Evolutionary conservation across 768 basidiomycete species (phyloP), one percentile per base, ranked within the genome.

Genomic region (Tulasnella sp.): DNA sequence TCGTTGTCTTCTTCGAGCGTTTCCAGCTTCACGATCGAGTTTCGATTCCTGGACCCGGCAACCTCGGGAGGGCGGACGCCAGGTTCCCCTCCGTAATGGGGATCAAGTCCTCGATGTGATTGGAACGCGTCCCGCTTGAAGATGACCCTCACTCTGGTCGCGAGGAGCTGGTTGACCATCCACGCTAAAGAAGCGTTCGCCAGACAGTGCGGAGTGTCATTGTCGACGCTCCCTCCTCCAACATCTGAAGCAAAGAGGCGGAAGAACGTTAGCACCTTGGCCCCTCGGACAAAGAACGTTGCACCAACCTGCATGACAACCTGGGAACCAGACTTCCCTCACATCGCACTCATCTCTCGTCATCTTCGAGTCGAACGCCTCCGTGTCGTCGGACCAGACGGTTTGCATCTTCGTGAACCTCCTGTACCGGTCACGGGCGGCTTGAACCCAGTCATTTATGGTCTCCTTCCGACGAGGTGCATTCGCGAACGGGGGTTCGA

Each of bases 131-230:
- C 28, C 7, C 16, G 34, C 40, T 41, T n/a, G 58, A 92, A 93
- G 83, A 91, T 86, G 80, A 93, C 91, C 0, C 92, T 92, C 0
- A 87, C 87, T 5, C 90, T 83, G 5, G 88, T 84, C 74, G 86
- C 44, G 93, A 87, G 40, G 82, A 89, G 89, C 83, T 80, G 42
- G 11, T 80, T 58, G 37, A 84, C n/a, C 82, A 84, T 82, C 84
- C 84, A 84, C 2, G 79, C 72, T 8, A 84, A 77, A 0, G 82
- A 54, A 6, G 82, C 60, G 69, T 81, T 77, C 2, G 80, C 76
- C 3, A 83, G 80, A 2, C 80, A 44, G 9, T 81, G 81, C 3
- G 22, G 0, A 2, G 40, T 60, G 14, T 72, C 80, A 60, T 83
- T 82, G 58, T 78, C 77, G 12, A 72, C 69, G 50, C 77, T 77